Evolutionary conservation across 768 basidiomycete genomes (phyloP).

Genomic region (Cyathus striatus): DNA sequence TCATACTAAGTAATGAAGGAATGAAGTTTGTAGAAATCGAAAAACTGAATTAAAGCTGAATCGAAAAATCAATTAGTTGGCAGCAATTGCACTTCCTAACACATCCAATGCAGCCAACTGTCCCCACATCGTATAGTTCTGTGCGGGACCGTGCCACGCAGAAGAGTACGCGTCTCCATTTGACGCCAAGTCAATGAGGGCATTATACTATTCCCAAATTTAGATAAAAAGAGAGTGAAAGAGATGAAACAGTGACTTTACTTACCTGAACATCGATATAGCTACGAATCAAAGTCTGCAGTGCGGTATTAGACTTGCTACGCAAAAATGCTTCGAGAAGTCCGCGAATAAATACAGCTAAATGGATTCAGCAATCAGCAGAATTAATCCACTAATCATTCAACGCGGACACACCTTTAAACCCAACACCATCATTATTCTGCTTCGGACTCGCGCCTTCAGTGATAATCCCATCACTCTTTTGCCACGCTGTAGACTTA

Average conservation of each 20-base stretch:
- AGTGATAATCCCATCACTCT: slow-evolving; percentile 44
- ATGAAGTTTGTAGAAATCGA: neutral
- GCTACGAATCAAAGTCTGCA: slow-evolving; percentile 38
- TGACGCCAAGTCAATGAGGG: slow-evolving; percentile 43
- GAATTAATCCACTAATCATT: neutral
- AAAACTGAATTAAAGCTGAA: neutral
- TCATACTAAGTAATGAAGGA: neutral
- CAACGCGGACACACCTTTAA: slow-evolving; percentile 33
- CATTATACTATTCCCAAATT: slow-evolving; percentile 38
- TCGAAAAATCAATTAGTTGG: slow-evolving; percentile 17
- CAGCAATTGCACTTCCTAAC: slow-evolving; percentile 31
- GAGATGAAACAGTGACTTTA: neutral
- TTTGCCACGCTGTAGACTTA: slow-evolving; percentile 42
- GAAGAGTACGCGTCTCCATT: slow-evolving; percentile 39
- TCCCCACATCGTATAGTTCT: slow-evolving; percentile 43
- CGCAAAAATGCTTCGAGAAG: slow-evolving; percentile 39
- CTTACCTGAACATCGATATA: slow-evolving; percentile 48
- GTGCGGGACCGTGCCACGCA: slow-evolving; percentile 40
- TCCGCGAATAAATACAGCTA: slow-evolving; percentile 27
- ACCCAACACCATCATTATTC: slow-evolving; percentile 45
- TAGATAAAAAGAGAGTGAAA: slow-evolving; percentile 1
- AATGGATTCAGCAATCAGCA: neutral
- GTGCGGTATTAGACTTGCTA: slow-evolving; percentile 26
- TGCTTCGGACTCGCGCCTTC: slow-evolving; percentile 36
- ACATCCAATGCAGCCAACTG: slow-evolving; percentile 45